Evolutionary conservation across 129 eudicot genomes (phyloP), one percentile per base, ranked within the genome.

Genomic region (Centaurea solstitialis): DNA sequence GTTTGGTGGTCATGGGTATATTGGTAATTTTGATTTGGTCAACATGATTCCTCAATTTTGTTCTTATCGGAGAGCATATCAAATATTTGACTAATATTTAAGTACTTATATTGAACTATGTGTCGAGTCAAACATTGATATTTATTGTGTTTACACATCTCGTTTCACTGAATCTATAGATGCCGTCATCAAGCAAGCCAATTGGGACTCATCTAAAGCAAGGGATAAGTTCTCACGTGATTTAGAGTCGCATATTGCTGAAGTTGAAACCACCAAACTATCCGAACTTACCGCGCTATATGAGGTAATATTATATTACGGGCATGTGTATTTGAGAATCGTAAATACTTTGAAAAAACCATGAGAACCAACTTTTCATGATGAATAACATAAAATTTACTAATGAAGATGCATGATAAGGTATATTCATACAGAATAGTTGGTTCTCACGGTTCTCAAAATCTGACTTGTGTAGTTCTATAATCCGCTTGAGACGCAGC

Each of bases 141-240:
- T 35, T 75, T 57, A 39, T 12, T 75, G 4, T 47, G 20, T 17
- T 30, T 9, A 75, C 6, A 12, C 70, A 28, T 6, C 21, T 35
- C 11, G 64, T 4, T 81, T 21, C 62, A 9, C 33, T 38, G 21
- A 64, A 53, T 76, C 71, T 83, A 73, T 85, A 96, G 99, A 96
- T 87, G 93, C 91, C 47, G 39, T 87, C 59, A 84, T 96, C 73
- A 86, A 84, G 74, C 99, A 91, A 89, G 91, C 98, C 33, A 90
- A 90, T 65, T 96, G 99, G 99, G 98, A 91, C 70, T 66, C 96
- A 4, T 76, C 81, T 61, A 96, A 86, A 93, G 85, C 88, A 68
- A 87, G 90, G 79, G 97, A 91, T 65, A 93, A 93, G 80, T 91
- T 96, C 35, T 76, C 80, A 50, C 91, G 93, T 53, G 98, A 93